These are phyloP conservation scores for Brassica rapa DNA, from an alignment of 345 rosid species.

Conservation along the genomic window DNA sequence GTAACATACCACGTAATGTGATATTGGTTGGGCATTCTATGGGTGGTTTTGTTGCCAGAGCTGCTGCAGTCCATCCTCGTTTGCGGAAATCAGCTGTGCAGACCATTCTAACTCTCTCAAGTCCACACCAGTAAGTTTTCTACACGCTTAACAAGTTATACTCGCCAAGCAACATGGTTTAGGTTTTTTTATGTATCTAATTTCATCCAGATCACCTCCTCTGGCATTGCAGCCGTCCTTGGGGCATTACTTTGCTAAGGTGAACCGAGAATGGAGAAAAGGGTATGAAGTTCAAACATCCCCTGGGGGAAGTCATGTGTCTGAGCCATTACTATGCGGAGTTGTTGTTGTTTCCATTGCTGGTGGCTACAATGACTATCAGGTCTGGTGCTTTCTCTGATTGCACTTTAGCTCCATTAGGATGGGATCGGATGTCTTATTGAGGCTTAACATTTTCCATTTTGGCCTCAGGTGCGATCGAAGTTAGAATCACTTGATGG, in stretches of 20 bases:
- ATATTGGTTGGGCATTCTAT: constrained; percentile 97
- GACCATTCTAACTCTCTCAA: constrained; percentile 90
- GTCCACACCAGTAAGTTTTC: constrained; percentile 87
- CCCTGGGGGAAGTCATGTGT: constrained; percentile 49
- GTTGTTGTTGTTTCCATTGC: constrained; percentile 82
- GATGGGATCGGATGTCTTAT: constrained; percentile 1
- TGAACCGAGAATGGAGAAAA: constrained; percentile 82
- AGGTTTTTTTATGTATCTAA: constrained; percentile 30
- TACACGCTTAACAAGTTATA: constrained; percentile 29
- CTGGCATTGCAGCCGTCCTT: constrained; percentile 95
- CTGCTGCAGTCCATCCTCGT: constrained; percentile 81
- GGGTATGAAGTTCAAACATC: constrained; percentile 68
- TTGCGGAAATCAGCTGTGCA: constrained; percentile 78
- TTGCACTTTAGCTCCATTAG: constrained; percentile 2
- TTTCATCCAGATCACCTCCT: constrained; percentile 89
- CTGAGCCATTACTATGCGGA: constrained; percentile 70
- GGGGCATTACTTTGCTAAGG: constrained; percentile 74
- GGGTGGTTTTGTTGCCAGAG: constrained; percentile 99
- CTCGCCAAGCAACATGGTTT: constrained; percentile 22
- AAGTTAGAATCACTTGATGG: constrained; percentile 82
- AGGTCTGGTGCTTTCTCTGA: constrained; percentile 51
- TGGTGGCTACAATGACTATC: constrained; percentile 92
- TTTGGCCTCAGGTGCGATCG: constrained; percentile 66
- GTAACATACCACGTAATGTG: constrained; percentile 72
- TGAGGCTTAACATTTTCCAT: constrained; percentile 9